phyloP scores from a whole-genome alignment of 192 early-diverging fungal genomes.

The Linnemannia exigua region DNA sequence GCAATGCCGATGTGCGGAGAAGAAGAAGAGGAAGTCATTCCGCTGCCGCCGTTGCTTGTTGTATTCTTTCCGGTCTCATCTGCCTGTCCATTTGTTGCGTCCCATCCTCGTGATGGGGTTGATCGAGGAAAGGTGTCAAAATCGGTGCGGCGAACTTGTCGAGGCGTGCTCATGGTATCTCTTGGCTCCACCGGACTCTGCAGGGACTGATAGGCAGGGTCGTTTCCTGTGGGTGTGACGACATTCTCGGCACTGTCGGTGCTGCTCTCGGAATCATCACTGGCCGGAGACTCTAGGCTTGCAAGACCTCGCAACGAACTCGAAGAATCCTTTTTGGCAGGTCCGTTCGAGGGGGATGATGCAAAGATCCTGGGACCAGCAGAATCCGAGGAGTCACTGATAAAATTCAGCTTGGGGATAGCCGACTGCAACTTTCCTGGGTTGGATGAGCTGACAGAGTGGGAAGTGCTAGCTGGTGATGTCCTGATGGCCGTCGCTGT shows the following conservation, averaged over 20 bases:
- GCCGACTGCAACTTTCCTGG: slow-evolving; percentile 13
- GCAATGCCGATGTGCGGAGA: slow-evolving; percentile 48
- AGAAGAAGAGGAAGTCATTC: slow-evolving; percentile 23
- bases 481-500: slow-evolving; percentile 48
- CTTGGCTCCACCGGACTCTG: not conserved
- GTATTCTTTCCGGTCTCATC: not conserved
- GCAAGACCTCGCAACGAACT: slow-evolving; percentile 38
- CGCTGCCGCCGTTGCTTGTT: not conserved
- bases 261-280: slow-evolving; percentile 23
- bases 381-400: slow-evolving; percentile 20
- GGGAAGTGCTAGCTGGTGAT: slow-evolving; percentile 18
- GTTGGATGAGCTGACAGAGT: slow-evolving; percentile 14
- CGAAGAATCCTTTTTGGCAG: slow-evolving; percentile 34
- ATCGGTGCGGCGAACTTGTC: not conserved
- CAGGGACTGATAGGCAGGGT: slow-evolving; percentile 28
- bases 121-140: slow-evolving; percentile 36
- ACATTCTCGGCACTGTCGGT: slow-evolving; percentile 8
- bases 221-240: slow-evolving; percentile 21
- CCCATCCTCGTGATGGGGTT: not conserved
- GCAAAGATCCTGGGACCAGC: slow-evolving; percentile 20
- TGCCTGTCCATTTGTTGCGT: not conserved
- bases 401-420: slow-evolving; percentile 38
- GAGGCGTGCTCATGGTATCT: not conserved
- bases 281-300: slow-evolving; percentile 26
- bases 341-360: slow-evolving; percentile 34